Conservation (phyloP, 2,329 filamentous ascomycete species). For the Epichloe coenophiala region DNA sequence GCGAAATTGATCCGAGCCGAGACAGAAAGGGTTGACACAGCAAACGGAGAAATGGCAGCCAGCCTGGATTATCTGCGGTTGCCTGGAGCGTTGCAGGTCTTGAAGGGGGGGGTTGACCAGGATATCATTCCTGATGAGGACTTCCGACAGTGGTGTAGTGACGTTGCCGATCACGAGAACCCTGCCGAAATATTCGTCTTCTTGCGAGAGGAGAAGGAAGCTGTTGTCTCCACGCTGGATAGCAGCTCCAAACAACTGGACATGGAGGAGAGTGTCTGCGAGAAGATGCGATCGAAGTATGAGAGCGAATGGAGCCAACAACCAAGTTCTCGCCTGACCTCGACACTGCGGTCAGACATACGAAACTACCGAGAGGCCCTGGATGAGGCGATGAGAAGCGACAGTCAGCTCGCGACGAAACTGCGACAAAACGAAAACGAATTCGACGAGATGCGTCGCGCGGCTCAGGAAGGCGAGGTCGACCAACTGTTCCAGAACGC, state of each 20-base stretch:
- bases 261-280: constrained; percentile 93
- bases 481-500: constrained; percentile 82
- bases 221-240: constrained; percentile 60
- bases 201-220: constrained; percentile 63
- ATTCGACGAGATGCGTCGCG: constrained; percentile 89
- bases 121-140: constrained; percentile 81
- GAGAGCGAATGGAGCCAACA: constrained; percentile 94
- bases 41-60: constrained; percentile 90
- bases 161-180: constrained; percentile 73
- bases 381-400: constrained; percentile 78
- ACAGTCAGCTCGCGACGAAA: constrained; percentile 70
- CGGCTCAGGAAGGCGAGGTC: constrained; percentile 73
- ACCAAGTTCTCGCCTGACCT: constrained; percentile 78
- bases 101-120: constrained; percentile 89
- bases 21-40: constrained; percentile 81
- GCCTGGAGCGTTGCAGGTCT: constrained; percentile 74
- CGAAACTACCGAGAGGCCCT: constrained; percentile 78
- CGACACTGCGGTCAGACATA: constrained; percentile 76
- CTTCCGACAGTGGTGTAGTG: constrained; percentile 86
- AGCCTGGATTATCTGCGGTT: constrained; percentile 88
- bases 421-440: constrained; percentile 75
- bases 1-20: constrained; percentile 89
- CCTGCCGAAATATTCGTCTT: constrained; percentile 69
- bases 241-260: constrained; percentile 78
- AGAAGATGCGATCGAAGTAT: constrained; percentile 98